Conservation (phyloP, 2,329 filamentous ascomycete species). For the Penicillium sp. region DNA sequence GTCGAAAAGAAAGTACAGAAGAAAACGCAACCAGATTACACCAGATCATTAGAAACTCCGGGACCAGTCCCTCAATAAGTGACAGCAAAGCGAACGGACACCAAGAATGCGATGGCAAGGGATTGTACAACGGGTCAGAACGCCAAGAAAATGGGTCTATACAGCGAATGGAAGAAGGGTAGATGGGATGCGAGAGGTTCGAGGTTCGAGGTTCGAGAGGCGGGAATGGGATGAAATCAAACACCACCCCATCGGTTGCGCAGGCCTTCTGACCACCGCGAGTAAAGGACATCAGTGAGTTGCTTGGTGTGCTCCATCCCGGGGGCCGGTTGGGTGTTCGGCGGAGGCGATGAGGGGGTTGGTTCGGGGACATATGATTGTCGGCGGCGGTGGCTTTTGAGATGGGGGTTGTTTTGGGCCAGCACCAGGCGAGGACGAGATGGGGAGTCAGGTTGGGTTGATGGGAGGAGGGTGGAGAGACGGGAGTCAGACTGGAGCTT, state of each 20-base stretch:
- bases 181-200: constrained; percentile 1
- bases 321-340: constrained; percentile 56
- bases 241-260: constrained; percentile 65
- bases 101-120: constrained; percentile 25
- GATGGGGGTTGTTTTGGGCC: constrained; percentile 79
- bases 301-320: constrained; percentile 94
- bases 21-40: constrained; percentile 21
- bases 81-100: constrained; percentile 22
- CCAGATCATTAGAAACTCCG: constrained; percentile 26
- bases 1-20: constrained; percentile 13
- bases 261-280: constrained; percentile 84
- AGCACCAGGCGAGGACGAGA: constrained; percentile 68
- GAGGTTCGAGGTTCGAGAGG: background rate
- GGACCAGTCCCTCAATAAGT: constrained; percentile 16
- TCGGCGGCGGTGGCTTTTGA: constrained; percentile 74
- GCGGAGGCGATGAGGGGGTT: constrained; percentile 42
- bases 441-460: constrained; percentile 44
- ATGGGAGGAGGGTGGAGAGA: constrained; percentile 40
- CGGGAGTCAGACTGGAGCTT: constrained; percentile 59
- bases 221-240: constrained; percentile 11
- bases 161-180: constrained; percentile 28
- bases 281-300: constrained; percentile 86
- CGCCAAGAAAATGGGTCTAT: constrained; percentile 28
- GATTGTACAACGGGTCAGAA: constrained; percentile 24
- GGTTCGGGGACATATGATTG: constrained; percentile 49